These are phyloP conservation scores for Oemleria cerasiformis DNA, from an alignment of 306 rosid genomes.

Conservation along the genomic window DNA sequence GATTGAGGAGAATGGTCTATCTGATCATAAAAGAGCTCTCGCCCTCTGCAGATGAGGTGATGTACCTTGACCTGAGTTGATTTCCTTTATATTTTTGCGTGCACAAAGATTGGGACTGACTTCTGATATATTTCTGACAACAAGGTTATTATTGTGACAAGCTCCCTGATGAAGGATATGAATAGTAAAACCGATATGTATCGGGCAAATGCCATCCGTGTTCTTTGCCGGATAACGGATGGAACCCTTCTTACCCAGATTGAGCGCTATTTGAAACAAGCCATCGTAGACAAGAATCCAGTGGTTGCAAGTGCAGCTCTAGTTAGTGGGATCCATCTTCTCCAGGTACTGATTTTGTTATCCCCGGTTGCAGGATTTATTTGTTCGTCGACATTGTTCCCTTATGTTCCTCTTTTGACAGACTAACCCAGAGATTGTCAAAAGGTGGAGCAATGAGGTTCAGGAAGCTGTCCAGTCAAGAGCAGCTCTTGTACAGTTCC, in stretches of 20 bases:
- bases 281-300: slow-evolving; percentile 96
- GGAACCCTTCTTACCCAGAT: slow-evolving; percentile 98
- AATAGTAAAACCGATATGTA: slow-evolving; percentile 97
- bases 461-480: slow-evolving; percentile 99
- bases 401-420: slow-evolving; percentile 26
- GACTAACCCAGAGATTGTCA: slow-evolving; percentile 98
- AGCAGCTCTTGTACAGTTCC: slow-evolving; percentile 98
- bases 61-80: slow-evolving; percentile 19
- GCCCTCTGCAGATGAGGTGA: slow-evolving; percentile 96
- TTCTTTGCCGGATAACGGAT: slow-evolving; percentile 92
- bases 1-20: slow-evolving; percentile 99
- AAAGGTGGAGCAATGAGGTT: slow-evolving; percentile 99
- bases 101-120: slow-evolving; percentile 32
- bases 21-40: slow-evolving; percentile 90
- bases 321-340: slow-evolving; percentile 96
- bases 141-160: slow-evolving; percentile 92
- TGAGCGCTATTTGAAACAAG: slow-evolving; percentile 95
- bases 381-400: slow-evolving; percentile 8
- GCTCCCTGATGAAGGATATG: slow-evolving; percentile 99
- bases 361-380: neutral
- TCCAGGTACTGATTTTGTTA: slow-evolving; percentile 58
- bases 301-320: slow-evolving; percentile 98
- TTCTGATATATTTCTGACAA: slow-evolving; percentile 13
- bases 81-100: slow-evolving; percentile 16
- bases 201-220: slow-evolving; percentile 97